A percentile compares a stretch with the other conserved stretches of the same genome.
Evolutionary conservation across 1,284 basidiomycete species (phyloP).

Genomic region (Waitea zeae): DNA sequence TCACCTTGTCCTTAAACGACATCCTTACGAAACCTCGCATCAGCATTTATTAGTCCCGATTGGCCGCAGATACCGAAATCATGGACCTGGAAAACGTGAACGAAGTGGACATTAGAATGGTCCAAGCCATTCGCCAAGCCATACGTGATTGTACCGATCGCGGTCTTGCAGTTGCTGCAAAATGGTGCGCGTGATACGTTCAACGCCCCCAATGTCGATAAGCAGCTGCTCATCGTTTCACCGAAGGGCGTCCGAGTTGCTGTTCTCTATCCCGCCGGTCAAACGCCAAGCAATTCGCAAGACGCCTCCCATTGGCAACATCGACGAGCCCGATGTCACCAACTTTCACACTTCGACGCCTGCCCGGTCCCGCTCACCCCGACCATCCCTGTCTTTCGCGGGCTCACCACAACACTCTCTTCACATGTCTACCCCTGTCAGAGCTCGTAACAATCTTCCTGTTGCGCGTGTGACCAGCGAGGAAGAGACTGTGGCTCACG

Average conservation of each 20-base stretch:
- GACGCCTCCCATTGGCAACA: too few species aligned
- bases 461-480: not conserved
- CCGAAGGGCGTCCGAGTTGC: slow-evolving; percentile 53
- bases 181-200: slow-evolving; percentile 38
- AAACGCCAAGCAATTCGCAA: slow-evolving; percentile 17
- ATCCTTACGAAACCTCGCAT: too few species aligned
- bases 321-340: slow-evolving; percentile 11
- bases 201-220: slow-evolving; percentile 3
- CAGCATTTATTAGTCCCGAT: too few species aligned
- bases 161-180: slow-evolving; percentile 42
- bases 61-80: too few species aligned
- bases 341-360: slow-evolving; percentile 28
- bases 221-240: slow-evolving; percentile 7
- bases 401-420: not conserved
- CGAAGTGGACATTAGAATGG: too few species aligned
- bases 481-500: not conserved
- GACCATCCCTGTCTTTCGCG: slow-evolving; percentile 17
- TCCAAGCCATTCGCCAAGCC: slow-evolving; percentile 9
- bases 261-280: slow-evolving; percentile 36
- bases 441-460: too few species aligned
- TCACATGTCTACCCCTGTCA: too few species aligned
- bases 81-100: too few species aligned
- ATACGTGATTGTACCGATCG: slow-evolving; percentile 29
- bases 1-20: too few species aligned
- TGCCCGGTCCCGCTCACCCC: slow-evolving; percentile 24